Percentiles rank a stretch among this genome's conserved stretches.
phyloP scores from a whole-genome alignment of 192 early-diverging fungal species.

The Spizellomyces sp. region DNA sequence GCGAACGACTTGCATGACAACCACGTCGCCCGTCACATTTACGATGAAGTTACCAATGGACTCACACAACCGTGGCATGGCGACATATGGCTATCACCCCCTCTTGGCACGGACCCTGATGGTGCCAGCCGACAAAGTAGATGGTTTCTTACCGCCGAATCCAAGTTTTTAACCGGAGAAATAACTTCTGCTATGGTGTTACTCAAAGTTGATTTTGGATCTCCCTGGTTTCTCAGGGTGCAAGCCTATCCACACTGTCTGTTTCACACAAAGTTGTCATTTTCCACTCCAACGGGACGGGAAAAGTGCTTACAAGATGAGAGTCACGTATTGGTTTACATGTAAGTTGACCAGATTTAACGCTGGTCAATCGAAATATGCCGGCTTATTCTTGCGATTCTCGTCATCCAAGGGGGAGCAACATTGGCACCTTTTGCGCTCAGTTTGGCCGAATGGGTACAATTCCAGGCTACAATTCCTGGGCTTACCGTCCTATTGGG shows the following conservation, averaged over 20 bases:
- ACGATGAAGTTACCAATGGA: conserved; percentile 37
- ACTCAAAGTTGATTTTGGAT: conserved; percentile 39
- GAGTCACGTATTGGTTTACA: conserved; percentile 40
- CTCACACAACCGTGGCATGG: conserved; percentile 43
- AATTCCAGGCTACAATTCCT: conserved; percentile 47
- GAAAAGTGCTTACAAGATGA: conserved; percentile 40
- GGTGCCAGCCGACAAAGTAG: conserved; percentile 15
- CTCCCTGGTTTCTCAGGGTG: conserved; percentile 34
- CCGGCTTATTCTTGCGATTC: not conserved
- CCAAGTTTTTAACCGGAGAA: conserved; percentile 28
- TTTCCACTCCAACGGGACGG: conserved; percentile 43
- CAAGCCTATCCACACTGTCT: conserved; percentile 45
- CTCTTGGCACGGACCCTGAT: conserved; percentile 27
- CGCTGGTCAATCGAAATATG: not conserved
- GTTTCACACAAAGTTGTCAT: conserved; percentile 31
- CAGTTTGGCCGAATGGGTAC: conserved; percentile 33
- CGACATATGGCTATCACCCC: conserved; percentile 47
- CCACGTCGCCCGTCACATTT: conserved; percentile 33
- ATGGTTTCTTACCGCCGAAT: conserved; percentile 43
- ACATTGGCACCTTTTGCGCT: conserved; percentile 34
- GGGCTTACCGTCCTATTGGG: conserved; percentile 20
- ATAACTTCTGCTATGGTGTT: conserved; percentile 35
- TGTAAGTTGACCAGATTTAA: conserved; percentile 24
- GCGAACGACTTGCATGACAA: conserved; percentile 41
- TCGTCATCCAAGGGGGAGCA: conserved; percentile 32